Base-by-base conservation (phyloP, 2,329 filamentous ascomycete genomes). In the Hansfordia pulvinata region DNA sequence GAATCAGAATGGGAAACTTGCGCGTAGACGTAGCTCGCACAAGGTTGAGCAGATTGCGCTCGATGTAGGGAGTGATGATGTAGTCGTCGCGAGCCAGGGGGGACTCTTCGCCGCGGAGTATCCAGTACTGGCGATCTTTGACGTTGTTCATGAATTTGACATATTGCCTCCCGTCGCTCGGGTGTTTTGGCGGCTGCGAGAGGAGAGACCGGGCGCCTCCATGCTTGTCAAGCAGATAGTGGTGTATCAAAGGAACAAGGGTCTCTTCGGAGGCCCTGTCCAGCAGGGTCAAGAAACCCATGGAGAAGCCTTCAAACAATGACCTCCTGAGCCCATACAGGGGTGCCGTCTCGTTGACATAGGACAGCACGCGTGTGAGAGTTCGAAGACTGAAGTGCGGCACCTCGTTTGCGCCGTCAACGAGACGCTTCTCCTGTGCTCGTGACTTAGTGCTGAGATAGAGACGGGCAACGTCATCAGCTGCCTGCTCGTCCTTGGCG, bases 371-470 rank as follows among this genome's bases (percentile, higher is more conserved):
- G 29, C 92, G 73, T 12, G 92, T 94, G 24, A 99, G 58, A 0
- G 90, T 98, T 47, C 90, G 75, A 31, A 99, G 69, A 59, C 88
- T 96, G 60, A 94, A 98, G 52, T 98, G 90, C 8, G 90, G 88
- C 25, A 90, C 83, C 46, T 98, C 86, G 34, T 92, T 88, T 16
- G 88, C 88, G 22, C 92, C 88, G 50, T 99, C 92, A 0, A 93
- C 90, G 10, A 99, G 60, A 31, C 74, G 70, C 47, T 92, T 93
- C 27, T 83, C 72, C 30, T 81, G 75, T 1, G 81, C 80, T 23
- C 93, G 62, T 20, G 64, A 66, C 49, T 94, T 92, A 6, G 88
- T 88, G 37, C 84, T 79, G 31, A 94, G 64, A 45, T 98, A 98
- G 2, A 98, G 66, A 20, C 73, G 71, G 2, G 85, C 84, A 32